Evolutionary conservation across 306 rosid species (phyloP).

Genomic region (Pterocarpus santalinus): DNA sequence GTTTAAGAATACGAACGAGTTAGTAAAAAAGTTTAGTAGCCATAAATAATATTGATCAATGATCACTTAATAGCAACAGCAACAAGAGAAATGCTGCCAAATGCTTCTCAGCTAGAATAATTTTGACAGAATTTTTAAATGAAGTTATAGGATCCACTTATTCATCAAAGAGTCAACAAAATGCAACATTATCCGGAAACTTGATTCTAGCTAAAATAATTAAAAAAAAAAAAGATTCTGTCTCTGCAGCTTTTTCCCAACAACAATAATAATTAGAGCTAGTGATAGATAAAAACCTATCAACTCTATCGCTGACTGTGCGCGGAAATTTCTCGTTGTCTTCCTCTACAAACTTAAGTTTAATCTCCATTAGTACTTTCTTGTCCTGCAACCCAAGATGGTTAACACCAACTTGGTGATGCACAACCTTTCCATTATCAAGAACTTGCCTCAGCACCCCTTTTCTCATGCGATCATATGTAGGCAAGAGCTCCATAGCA

Average conservation of each 20-base stretch:
- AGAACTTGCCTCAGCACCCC: slow-evolving; percentile 59
- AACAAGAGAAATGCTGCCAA: no score
- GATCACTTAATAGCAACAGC: no score
- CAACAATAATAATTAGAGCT: not conserved
- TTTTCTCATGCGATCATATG: slow-evolving; percentile 64
- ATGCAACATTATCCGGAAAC: no score
- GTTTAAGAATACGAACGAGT: slow-evolving; percentile 58
- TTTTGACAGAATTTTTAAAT: no score
- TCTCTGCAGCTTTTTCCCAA: no score
- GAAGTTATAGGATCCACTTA: no score
- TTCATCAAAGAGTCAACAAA: no score
- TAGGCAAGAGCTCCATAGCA: slow-evolving; percentile 72
- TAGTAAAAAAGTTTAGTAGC: not conserved
- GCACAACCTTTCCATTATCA: slow-evolving; percentile 53
- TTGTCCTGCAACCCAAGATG: slow-evolving; percentile 62
- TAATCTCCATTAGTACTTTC: slow-evolving; percentile 60
- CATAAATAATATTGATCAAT: not conserved
- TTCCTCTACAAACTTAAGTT: slow-evolving; percentile 61
- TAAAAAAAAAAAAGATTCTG: no score
- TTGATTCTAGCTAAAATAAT: no score
- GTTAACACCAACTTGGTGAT: slow-evolving; percentile 57
- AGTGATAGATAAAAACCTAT: slow-evolving; percentile 47
- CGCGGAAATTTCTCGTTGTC: slow-evolving; percentile 67
- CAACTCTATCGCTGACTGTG: slow-evolving; percentile 55
- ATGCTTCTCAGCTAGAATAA: no score